Conservation (phyloP, 345 rosid species). For the Euclidium syriacum region DNA sequence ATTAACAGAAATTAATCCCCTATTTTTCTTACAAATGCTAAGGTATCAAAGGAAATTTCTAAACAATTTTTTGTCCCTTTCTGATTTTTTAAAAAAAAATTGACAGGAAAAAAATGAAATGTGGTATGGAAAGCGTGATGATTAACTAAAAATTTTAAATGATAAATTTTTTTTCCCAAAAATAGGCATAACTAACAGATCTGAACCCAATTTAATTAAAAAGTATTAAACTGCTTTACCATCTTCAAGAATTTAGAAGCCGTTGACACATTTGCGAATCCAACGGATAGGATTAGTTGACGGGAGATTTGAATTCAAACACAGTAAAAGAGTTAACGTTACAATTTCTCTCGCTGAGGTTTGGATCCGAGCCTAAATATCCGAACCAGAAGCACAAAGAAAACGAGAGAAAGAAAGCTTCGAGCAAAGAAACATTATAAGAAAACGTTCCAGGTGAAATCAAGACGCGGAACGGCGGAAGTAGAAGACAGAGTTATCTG, state of each 20-base stretch:
- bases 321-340: conserved; percentile 24
- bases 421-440: not conserved
- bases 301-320: conserved; percentile 23
- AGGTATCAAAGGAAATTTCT: no score
- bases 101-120: not conserved
- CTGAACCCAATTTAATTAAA: not conserved
- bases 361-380: conserved; percentile 19
- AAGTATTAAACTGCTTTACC: not conserved
- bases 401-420: not conserved
- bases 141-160: not conserved
- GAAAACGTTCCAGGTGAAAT: no score
- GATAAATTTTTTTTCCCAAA: not conserved
- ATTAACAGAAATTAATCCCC: not conserved
- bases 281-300: conserved; percentile 8
- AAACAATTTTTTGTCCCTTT: not conserved
- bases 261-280: conserved; percentile 18
- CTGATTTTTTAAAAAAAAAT: no score
- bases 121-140: not conserved
- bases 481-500: not conserved
- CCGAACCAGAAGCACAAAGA: conserved; percentile 3
- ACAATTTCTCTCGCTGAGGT: conserved; percentile 8
- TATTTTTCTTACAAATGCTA: not conserved
- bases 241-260: conserved; percentile 12
- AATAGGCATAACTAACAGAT: not conserved
- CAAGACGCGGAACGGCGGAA: not conserved